Conservation (phyloP, 371 early-diverging fungal species). For the Mortierella sp. region DNA sequence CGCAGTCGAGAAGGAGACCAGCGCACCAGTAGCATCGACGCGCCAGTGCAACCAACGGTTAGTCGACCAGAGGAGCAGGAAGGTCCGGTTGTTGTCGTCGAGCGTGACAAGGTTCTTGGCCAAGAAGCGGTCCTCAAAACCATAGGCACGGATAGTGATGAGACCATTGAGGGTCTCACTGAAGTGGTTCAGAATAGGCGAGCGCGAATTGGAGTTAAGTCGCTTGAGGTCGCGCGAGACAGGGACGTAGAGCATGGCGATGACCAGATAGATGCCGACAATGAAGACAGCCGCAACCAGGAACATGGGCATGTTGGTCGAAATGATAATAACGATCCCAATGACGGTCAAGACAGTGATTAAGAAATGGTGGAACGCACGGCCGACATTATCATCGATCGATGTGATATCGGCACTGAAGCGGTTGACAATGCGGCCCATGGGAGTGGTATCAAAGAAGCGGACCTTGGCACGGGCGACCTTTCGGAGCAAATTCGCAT, state of each 20-base stretch:
- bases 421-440: slow-evolving; percentile 89
- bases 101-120: slow-evolving; percentile 57
- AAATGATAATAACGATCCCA: slow-evolving; percentile 76
- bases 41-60: slow-evolving; percentile 86
- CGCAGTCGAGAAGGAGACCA: slow-evolving; percentile 78
- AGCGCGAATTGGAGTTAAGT: slow-evolving; percentile 80
- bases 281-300: slow-evolving; percentile 59
- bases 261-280: slow-evolving; percentile 61
- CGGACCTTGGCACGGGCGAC: slow-evolving; percentile 73
- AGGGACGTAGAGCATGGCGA: slow-evolving; percentile 76
- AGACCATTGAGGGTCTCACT: slow-evolving; percentile 72
- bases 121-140: slow-evolving; percentile 62
- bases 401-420: slow-evolving; percentile 76
- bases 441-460: slow-evolving; percentile 90
- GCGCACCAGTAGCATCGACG: slow-evolving; percentile 78
- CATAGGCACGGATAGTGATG: slow-evolving; percentile 60
- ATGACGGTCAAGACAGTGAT: slow-evolving; percentile 66
- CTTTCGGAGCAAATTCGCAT: slow-evolving; percentile 62
- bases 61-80: slow-evolving; percentile 73
- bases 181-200: slow-evolving; percentile 85
- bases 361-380: slow-evolving; percentile 54
- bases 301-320: slow-evolving; percentile 74
- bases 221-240: slow-evolving; percentile 86
- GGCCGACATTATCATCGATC: slow-evolving; percentile 63
- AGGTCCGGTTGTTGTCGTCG: slow-evolving; percentile 73